phyloP scores from a whole-genome alignment of 352 stramenopile species.

The Phytopythium boreale region DNA sequence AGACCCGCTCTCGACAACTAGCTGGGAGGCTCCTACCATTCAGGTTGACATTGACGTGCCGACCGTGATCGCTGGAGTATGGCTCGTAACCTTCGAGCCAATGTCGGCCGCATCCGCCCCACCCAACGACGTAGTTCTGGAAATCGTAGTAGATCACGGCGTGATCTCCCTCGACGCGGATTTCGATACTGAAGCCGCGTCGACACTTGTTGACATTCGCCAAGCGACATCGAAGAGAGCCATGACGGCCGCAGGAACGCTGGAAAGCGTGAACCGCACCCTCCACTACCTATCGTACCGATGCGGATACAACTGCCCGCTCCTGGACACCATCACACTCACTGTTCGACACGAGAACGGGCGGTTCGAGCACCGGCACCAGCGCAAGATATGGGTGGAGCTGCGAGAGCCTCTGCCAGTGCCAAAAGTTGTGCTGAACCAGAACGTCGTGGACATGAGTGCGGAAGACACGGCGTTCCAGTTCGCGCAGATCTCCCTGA shows the following conservation, averaged over 20 bases:
- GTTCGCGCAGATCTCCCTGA: constrained; percentile 35
- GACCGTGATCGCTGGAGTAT: constrained; percentile 10
- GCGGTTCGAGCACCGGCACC: constrained; percentile 8
- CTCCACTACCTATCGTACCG: constrained; percentile 17
- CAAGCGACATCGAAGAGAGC: neutral
- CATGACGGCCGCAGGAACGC: neutral
- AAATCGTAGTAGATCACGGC: constrained; percentile 10
- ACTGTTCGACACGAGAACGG: constrained; percentile 12
- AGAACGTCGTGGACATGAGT: constrained; percentile 24
- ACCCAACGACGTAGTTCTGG: constrained; percentile 8
- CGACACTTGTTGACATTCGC: neutral
- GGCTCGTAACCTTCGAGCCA: neutral
- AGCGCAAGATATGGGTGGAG: constrained; percentile 19
- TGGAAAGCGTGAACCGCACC: constrained; percentile 19
- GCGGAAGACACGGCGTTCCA: constrained; percentile 42
- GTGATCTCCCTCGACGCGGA: constrained; percentile 2
- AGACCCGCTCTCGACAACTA: constrained; percentile 16
- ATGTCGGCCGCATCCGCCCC: neutral
- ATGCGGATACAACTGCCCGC: constrained; percentile 11
- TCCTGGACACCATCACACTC: constrained; percentile 18
- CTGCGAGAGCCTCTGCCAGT: constrained; percentile 22
- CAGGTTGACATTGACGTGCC: constrained; percentile 10
- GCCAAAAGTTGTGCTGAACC: constrained; percentile 22
- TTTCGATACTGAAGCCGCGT: neutral
- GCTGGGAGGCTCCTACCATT: constrained; percentile 16